A percentile compares a stretch with the other conserved stretches of the same genome.
phyloP scores from a whole-genome alignment of 2,329 filamentous ascomycete species.

The Cercospora brassicicola region DNA sequence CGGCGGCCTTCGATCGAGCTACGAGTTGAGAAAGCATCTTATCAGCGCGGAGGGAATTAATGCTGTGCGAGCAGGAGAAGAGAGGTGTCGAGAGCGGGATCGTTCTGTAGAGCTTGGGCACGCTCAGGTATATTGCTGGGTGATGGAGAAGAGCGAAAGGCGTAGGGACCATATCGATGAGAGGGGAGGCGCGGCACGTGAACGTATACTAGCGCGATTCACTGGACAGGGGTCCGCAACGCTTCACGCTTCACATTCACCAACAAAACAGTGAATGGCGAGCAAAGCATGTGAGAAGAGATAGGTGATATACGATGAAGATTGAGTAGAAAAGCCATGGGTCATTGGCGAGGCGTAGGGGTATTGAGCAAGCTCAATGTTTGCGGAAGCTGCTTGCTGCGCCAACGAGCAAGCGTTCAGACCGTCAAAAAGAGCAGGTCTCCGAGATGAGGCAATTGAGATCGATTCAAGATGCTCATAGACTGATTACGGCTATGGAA shows the following conservation, averaged over 20 bases:
- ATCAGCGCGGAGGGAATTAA: not conserved
- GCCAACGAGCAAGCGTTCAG: not conserved
- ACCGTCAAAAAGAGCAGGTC: not conserved
- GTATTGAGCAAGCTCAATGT: not conserved
- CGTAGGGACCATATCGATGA: not conserved
- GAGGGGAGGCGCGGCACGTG: too few species aligned
- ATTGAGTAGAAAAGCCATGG: not conserved
- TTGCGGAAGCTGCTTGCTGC: not conserved
- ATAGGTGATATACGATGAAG: not conserved
- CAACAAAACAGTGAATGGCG: not conserved
- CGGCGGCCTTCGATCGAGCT: not conserved
- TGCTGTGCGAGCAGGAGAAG: not conserved
- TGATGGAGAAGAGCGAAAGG: not conserved
- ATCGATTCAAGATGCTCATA: not conserved
- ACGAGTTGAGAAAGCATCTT: not conserved
- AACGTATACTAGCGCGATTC: not conserved
- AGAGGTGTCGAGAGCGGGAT: not conserved
- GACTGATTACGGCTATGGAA: accelerated
- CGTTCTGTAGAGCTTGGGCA: not conserved
- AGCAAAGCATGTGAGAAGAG: accelerated
- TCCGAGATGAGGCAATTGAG: accelerated
- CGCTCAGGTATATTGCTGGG: not conserved
- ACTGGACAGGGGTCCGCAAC: not conserved
- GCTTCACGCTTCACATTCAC: not conserved
- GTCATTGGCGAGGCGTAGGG: not conserved